Conservation (phyloP, 169 alveolate species). For the Neospora caninum region DNA sequence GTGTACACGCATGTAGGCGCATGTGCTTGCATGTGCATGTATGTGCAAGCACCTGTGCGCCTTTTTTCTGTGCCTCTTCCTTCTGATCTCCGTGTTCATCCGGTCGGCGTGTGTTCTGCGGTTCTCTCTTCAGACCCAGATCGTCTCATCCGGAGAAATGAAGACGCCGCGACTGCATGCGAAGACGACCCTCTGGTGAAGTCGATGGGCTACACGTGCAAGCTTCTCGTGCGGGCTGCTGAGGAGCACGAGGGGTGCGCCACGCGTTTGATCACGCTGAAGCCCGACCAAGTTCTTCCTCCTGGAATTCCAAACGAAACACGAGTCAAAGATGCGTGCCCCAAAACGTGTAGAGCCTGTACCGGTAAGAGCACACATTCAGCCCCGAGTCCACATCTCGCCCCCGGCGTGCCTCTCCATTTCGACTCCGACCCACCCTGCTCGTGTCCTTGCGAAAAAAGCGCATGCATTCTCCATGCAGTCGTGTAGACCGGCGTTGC, state of each 20-base stretch:
- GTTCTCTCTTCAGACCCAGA: not conserved
- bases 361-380: conserved; percentile 50
- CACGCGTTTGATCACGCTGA: conserved; percentile 69
- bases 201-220: conserved; percentile 77
- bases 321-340: conserved; percentile 78
- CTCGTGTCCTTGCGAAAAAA: too few species aligned
- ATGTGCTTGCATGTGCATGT: not conserved
- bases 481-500: too few species aligned
- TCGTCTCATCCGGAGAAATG: not conserved
- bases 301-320: conserved; percentile 74
- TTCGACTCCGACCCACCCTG: too few species aligned
- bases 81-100: not conserved
- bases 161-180: conserved; percentile 50
- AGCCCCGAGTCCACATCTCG: not conserved
- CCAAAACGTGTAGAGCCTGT: conserved; percentile 76
- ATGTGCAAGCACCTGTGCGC: too few species aligned
- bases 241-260: conserved; percentile 73
- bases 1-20: not conserved
- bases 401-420: too few species aligned
- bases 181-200: conserved; percentile 75
- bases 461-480: too few species aligned
- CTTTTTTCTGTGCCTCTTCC: too few species aligned
- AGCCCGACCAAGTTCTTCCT: conserved; percentile 66
- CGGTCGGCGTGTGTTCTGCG: too few species aligned
- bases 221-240: conserved; percentile 68